Percentiles rank a stretch among this genome's conserved stretches.
Evolutionary conservation across 305 asterid genomes (phyloP).

Genomic region (Fraxinus xanthoxyloides): DNA sequence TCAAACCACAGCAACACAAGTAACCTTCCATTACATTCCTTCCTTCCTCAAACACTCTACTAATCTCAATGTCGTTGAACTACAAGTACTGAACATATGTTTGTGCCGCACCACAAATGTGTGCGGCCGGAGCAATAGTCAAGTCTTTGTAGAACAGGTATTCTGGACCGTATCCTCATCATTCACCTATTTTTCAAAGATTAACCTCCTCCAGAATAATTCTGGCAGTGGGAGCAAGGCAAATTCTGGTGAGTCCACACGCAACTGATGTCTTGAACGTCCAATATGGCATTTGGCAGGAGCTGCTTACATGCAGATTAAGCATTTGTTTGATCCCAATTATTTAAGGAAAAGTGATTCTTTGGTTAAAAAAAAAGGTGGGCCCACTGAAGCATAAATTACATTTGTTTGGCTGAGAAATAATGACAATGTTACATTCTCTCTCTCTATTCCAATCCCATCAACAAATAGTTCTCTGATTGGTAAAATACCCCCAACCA

Average conservation of each 20-base stretch:
- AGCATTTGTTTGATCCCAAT: neutral
- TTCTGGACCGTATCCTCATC: neutral
- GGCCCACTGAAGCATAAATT: neutral
- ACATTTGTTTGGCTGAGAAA: neutral
- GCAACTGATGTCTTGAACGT: neutral
- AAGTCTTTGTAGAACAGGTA: neutral
- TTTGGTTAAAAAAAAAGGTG: neutral
- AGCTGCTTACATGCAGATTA: neutral
- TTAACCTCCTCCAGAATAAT: neutral
- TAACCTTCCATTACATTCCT: neutral
- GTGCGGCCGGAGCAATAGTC: neutral
- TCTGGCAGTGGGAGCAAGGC: neutral
- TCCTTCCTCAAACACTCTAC: neutral
- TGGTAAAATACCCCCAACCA: neutral
- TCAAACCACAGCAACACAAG: slow-evolving; percentile 12
- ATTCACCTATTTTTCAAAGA: neutral
- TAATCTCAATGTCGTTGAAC: neutral
- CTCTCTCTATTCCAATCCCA: neutral
- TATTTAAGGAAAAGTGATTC: neutral
- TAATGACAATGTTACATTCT: neutral
- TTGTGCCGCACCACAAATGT: neutral
- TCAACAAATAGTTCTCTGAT: neutral
- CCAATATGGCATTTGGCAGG: slow-evolving; percentile 2
- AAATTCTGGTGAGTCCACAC: slow-evolving; percentile 1
- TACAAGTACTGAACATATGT: neutral